Evolutionary conservation across 768 basidiomycete species (phyloP).

Genomic region (Solioccasus polychromus): DNA sequence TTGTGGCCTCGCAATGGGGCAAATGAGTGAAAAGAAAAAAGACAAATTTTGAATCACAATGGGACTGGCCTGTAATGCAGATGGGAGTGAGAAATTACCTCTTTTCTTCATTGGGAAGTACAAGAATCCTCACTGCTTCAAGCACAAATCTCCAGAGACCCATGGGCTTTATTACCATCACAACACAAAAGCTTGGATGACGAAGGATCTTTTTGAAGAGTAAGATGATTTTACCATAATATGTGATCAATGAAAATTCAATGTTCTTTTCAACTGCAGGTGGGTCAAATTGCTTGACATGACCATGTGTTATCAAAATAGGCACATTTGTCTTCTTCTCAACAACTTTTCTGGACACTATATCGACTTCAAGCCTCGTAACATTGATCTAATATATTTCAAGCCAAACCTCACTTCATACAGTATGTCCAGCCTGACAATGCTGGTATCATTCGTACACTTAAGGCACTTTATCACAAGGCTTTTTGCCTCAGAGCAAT

Average conservation of each 20-base stretch:
- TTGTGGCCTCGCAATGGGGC: slow-evolving; percentile 15
- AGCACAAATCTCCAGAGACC: background rate
- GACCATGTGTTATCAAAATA: background rate
- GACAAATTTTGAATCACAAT: slow-evolving; percentile 14
- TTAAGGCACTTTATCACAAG: slow-evolving; percentile 30
- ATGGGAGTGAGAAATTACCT: slow-evolving; percentile 30
- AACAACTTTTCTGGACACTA: slow-evolving; percentile 3
- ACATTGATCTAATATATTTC: background rate
- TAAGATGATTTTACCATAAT: background rate
- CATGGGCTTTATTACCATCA: background rate
- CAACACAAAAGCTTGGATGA: slow-evolving; percentile 3
- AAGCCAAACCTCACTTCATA: background rate
- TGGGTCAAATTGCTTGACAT: background rate
- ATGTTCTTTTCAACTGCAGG: background rate
- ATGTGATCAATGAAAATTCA: background rate
- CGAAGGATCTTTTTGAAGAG: background rate
- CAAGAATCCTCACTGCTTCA: slow-evolving; percentile 32
- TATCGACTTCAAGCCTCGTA: background rate
- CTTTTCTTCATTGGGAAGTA: slow-evolving; percentile 36
- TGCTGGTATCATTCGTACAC: slow-evolving; percentile 23
- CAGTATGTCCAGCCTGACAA: background rate
- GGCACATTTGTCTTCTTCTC: background rate
- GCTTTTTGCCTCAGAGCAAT: background rate
- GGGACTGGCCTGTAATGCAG: slow-evolving; percentile 8
- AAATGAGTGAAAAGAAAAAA: slow-evolving; percentile 20